Conservation (phyloP, 1,139 yeast species). For the Pichia sp. region DNA sequence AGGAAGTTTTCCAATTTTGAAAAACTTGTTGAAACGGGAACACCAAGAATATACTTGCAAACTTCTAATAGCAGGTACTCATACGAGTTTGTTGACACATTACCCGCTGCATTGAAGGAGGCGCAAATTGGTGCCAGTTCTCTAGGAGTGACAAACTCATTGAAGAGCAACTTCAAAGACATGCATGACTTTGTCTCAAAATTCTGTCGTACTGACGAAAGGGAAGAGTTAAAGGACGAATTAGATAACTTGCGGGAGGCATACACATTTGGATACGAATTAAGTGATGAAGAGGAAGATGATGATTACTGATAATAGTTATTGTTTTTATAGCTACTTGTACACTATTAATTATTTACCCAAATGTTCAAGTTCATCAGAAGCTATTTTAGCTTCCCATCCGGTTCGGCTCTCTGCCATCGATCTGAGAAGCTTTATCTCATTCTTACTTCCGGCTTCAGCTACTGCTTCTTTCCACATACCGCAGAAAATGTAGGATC, state of each 20-base stretch:
- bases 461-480: constrained; percentile 54
- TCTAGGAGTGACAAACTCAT: constrained; percentile 43
- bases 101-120: constrained; percentile 24
- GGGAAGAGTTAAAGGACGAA: constrained; percentile 60
- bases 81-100: constrained; percentile 32
- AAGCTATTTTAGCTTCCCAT: constrained; percentile 29
- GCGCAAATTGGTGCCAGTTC: constrained; percentile 22
- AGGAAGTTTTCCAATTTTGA: constrained; percentile 2
- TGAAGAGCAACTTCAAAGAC: constrained; percentile 42
- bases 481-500: constrained; percentile 48
- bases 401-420: constrained; percentile 34
- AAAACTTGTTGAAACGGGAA: constrained; percentile 2
- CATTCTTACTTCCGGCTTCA: constrained; percentile 57
- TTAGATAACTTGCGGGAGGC: constrained; percentile 46
- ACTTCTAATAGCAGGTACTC: not conserved
- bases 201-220: constrained; percentile 53
- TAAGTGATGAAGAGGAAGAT: constrained; percentile 17
- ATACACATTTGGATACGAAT: constrained; percentile 54
- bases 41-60: constrained; percentile 4
- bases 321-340: not conserved
- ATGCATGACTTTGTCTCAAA: constrained; percentile 46
- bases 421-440: constrained; percentile 39
- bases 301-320: not conserved
- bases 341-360: not conserved
- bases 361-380: constrained; percentile 31